Evolutionary conservation across 163 green algal species (phyloP), one percentile per base, ranked within the genome.

Genomic region (Chlorella variabilis): DNA sequence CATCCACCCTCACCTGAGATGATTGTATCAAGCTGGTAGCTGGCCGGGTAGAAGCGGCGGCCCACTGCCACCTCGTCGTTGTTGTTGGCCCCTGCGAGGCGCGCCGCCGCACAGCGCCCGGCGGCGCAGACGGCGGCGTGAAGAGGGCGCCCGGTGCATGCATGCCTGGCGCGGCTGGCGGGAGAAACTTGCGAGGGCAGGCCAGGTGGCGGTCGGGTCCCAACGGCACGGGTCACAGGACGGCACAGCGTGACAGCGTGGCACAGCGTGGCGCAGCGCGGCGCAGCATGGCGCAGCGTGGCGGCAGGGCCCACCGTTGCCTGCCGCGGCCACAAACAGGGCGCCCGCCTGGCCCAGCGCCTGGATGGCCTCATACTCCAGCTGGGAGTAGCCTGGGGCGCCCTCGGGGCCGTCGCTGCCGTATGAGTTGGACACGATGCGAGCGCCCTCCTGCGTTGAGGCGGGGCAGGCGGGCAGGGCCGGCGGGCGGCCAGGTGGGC

Each of bases 351-450:
- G 56, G 4, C 31, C 56, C 1, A 80, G 29, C 1, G 89, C 82
- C 20, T 83, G 71, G 5, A 81, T 71, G 25, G 62, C 38, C 42
- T 89, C 39, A 11, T 75, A 82, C 27, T 83, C 38, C 6, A 70
- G 76, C n/a, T 84, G 83, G 29, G 66, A 39, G 27, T 83, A 66
- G 48, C 87, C 85, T 36, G 66, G 66, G 36, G 39, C 36, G 1
- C 5, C 23, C 20, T 41, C 66, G 3, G 20, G 27, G 38, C 66
- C 45, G 66, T 74, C 66, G 3, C 13, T 33, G 58, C 76, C 89
- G 85, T 87, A 94, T 31, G 88, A 93, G 77, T 93, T 93, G 73
- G 62, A 85, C 45, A 86, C 84, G 78, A 94, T 88, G 45, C 89
- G 73, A 38, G 86, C 85, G 21, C 73, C 88, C 71, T 87, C 83